These are phyloP conservation scores for Calonectria ilicicola DNA, from an alignment of 2,329 filamentous ascomycete genomes.

Conservation along the genomic window DNA sequence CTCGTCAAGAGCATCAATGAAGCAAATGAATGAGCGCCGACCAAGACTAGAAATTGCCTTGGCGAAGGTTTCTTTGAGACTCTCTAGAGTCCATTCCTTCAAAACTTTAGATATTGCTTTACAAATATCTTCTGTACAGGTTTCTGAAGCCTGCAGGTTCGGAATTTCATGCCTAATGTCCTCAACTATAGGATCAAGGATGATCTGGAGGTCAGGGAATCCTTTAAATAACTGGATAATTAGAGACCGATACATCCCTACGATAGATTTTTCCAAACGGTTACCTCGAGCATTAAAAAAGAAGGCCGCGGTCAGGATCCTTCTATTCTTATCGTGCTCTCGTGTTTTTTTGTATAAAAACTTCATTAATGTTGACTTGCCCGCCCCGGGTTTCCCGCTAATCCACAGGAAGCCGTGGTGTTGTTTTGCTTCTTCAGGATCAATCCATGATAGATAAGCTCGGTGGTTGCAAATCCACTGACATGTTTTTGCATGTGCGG, in stretches of 20 bases:
- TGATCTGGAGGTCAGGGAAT: not conserved
- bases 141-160: not conserved
- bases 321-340: not conserved
- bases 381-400: not conserved
- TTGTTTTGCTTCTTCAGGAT: not conserved
- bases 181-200: not conserved
- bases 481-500: not conserved
- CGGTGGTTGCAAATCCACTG: not conserved
- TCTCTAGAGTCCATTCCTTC: not conserved
- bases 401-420: slow-evolving; percentile 4
- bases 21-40: slow-evolving; percentile 4
- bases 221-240: not conserved
- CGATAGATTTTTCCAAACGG: not conserved
- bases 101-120: too few species aligned
- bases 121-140: too few species aligned
- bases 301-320: not conserved
- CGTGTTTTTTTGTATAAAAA: not conserved
- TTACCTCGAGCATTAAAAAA: slow-evolving; percentile 5
- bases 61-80: not conserved
- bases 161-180: not conserved
- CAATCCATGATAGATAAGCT: not conserved
- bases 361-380: slow-evolving; percentile 7
- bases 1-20: slow-evolving; percentile 62
- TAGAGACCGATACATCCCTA: not conserved
- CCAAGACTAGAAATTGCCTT: rapidly evolving